These are phyloP conservation scores for Ophiostoma himal-ulmi DNA, from an alignment of 2,329 filamentous ascomycete genomes.

Conservation along the genomic window DNA sequence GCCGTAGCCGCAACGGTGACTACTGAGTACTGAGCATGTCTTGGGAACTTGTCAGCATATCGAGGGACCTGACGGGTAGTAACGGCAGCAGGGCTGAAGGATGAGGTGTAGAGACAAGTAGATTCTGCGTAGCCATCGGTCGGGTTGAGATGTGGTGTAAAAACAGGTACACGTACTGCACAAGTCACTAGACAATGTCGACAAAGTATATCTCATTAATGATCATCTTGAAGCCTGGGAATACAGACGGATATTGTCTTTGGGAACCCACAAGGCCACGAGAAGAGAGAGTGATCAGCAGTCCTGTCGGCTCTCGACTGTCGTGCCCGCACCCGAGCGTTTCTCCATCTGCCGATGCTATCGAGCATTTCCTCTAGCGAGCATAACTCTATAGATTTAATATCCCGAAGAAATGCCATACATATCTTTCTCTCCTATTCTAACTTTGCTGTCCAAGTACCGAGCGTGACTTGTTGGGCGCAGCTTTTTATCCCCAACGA, in stretches of 20 bases:
- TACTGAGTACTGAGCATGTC: not conserved
- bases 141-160: not conserved
- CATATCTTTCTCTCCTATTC: not conserved
- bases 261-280: not conserved
- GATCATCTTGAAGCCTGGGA: not conserved
- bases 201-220: not conserved
- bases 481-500: not conserved
- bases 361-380: no score
- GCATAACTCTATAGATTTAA: no score
- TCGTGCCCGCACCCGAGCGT: not conserved
- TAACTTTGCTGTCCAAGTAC: no score
- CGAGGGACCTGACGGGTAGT: not conserved
- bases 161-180: not conserved
- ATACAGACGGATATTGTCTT: not conserved
- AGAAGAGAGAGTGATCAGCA: not conserved
- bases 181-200: not conserved
- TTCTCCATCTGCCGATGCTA: not conserved
- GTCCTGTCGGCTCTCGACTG: not conserved
- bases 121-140: no score
- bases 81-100: slow-evolving; percentile 13
- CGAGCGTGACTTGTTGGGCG: no score
- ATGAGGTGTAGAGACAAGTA: not conserved
- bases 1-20: not conserved
- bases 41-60: no score
- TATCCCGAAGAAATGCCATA: no score